These are phyloP conservation scores for Mycena citricolor DNA, from an alignment of 1,284 basidiomycete genomes.

Conservation along the genomic window DNA sequence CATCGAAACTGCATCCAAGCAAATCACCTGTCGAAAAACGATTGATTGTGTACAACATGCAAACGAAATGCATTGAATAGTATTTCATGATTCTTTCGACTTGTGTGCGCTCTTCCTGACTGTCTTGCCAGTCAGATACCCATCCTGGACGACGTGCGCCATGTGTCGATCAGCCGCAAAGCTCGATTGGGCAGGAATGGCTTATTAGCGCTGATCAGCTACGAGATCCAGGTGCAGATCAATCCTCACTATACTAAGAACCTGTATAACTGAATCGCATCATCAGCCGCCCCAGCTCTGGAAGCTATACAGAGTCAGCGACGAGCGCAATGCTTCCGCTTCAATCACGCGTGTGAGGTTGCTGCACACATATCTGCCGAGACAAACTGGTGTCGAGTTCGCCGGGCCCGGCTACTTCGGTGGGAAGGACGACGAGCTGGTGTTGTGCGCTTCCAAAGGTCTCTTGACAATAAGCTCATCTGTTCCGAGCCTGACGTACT, in stretches of 20 bases:
- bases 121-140: slow-evolving; percentile 60
- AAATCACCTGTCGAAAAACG: slow-evolving; percentile 74
- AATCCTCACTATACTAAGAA: slow-evolving; percentile 5
- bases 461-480: slow-evolving; percentile 1
- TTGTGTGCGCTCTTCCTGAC: no score
- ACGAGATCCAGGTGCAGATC: slow-evolving; percentile 63
- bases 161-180: slow-evolving; percentile 60
- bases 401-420: slow-evolving; percentile 78
- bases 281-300: slow-evolving; percentile 78
- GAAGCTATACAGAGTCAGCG: slow-evolving; percentile 66
- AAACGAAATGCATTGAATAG: slow-evolving; percentile 63
- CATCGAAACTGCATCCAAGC: slow-evolving; percentile 62
- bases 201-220: slow-evolving; percentile 63
- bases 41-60: slow-evolving; percentile 72
- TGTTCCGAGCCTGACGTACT: background rate
- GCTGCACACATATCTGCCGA: slow-evolving; percentile 71
- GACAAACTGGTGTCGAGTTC: slow-evolving; percentile 61
- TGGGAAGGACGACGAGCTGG: slow-evolving; percentile 69
- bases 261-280: slow-evolving; percentile 10
- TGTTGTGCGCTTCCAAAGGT: slow-evolving; percentile 77
- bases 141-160: slow-evolving; percentile 71
- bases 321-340: slow-evolving; percentile 36
- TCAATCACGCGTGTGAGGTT: slow-evolving; percentile 18
- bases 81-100: slow-evolving; percentile 32
- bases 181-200: slow-evolving; percentile 47